phyloP scores from a whole-genome alignment of 371 early-diverging fungal species.

The Mortierella sp. region DNA sequence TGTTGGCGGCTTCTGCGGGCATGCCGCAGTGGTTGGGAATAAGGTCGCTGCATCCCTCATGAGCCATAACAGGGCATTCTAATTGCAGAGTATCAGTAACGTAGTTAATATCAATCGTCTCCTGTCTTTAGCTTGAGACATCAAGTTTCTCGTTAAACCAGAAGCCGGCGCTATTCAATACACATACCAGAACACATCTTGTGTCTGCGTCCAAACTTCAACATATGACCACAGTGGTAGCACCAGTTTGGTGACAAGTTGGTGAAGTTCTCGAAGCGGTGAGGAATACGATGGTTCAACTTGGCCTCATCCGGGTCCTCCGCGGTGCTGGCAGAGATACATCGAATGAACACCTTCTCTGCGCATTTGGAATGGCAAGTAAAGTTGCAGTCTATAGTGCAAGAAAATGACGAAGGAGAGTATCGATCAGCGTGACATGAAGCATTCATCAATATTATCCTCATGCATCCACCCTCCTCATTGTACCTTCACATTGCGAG shows the following conservation, averaged over 20 bases:
- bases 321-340: constrained; percentile 66
- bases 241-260: constrained; percentile 90
- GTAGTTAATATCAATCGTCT: too few species aligned
- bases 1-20: constrained; percentile 80
- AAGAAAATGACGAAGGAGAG: neutral
- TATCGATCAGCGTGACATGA: neutral
- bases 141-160: too few species aligned
- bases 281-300: constrained; percentile 88
- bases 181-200: constrained; percentile 68
- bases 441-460: too few species aligned
- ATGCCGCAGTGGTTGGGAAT: constrained; percentile 94
- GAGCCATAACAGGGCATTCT: constrained; percentile 84
- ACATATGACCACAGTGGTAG: constrained; percentile 92
- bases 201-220: constrained; percentile 77
- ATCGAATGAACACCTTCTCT: constrained; percentile 64
- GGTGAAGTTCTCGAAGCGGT: constrained; percentile 82
- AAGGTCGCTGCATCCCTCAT: constrained; percentile 80
- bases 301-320: constrained; percentile 68
- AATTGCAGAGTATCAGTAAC: neutral
- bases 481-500: constrained; percentile 79
- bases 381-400: constrained; percentile 76
- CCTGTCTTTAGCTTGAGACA: too few species aligned
- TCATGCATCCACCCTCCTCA: too few species aligned
- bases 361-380: constrained; percentile 87
- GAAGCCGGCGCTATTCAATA: too few species aligned